These are phyloP conservation scores for Volutella citrinella DNA, from an alignment of 2,329 filamentous ascomycete genomes.

Conservation along the genomic window DNA sequence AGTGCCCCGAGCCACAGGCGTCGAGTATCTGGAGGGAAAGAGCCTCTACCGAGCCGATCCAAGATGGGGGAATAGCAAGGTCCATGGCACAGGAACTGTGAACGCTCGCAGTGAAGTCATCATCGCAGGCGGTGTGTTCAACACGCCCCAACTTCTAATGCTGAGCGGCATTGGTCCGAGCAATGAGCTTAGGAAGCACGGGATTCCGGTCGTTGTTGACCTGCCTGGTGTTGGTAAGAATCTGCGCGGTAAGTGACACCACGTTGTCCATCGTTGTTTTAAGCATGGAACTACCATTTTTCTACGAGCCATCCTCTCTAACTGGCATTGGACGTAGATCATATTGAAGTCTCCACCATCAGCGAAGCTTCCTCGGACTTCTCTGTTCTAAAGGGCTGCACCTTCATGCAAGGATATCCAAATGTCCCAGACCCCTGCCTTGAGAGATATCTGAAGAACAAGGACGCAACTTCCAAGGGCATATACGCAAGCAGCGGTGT, in stretches of 20 bases:
- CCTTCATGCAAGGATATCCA: slow-evolving; percentile 18
- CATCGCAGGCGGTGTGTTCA: slow-evolving; percentile 50
- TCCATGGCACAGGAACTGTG: slow-evolving; percentile 30
- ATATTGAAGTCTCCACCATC: slow-evolving; percentile 18
- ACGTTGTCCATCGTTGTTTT: no score
- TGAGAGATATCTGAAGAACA: slow-evolving; percentile 13
- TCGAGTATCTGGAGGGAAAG: slow-evolving; percentile 47
- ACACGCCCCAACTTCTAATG: slow-evolving; percentile 52
- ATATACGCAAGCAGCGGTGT: slow-evolving; percentile 47
- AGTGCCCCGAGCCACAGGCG: slow-evolving; percentile 42
- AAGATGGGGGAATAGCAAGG: slow-evolving; percentile 23
- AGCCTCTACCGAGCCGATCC: slow-evolving; percentile 46
- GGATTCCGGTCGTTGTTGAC: slow-evolving; percentile 45
- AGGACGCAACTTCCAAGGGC: slow-evolving; percentile 21
- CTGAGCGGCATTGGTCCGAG: slow-evolving; percentile 46
- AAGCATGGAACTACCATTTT: no score
- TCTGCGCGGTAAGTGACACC: no score
- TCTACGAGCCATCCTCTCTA: no score
- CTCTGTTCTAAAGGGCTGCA: slow-evolving; percentile 17
- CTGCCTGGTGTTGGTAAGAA: slow-evolving; percentile 59
- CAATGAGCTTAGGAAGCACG: slow-evolving; percentile 34
- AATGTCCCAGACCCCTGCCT: slow-evolving; percentile 17
- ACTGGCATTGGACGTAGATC: no score
- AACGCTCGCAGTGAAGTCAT: slow-evolving; percentile 45
- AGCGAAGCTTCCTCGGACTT: slow-evolving; percentile 18